A percentile compares a stretch with the other conserved stretches of the same genome.
phyloP scores from a whole-genome alignment of 768 basidiomycete species.

The Macrolepiota albuminosa region DNA sequence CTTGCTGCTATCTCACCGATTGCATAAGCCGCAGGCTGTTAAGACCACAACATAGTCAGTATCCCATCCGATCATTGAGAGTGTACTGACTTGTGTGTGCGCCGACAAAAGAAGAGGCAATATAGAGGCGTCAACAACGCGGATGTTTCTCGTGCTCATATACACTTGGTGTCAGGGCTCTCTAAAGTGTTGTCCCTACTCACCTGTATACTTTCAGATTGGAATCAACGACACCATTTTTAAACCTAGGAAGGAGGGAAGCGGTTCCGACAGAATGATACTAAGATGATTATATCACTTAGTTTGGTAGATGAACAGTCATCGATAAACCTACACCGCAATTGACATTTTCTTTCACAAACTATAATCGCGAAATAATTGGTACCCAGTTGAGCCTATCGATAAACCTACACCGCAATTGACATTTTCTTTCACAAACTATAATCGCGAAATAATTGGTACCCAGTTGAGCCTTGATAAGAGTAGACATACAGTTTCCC shows the following conservation, averaged over 20 bases:
- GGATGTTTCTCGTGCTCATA: constrained; percentile 37
- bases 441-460: background rate
- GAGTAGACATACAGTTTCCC: constrained; percentile 17
- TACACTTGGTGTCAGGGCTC: background rate
- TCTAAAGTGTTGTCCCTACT: background rate
- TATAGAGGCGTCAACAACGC: constrained; percentile 42
- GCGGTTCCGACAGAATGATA: constrained; percentile 33
- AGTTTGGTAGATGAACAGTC: background rate
- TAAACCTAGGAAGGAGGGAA: constrained; percentile 32
- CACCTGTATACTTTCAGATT: constrained; percentile 22
- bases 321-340: constrained; percentile 17
- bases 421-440: constrained; percentile 21
- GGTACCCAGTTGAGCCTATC: too few relatives aligned
- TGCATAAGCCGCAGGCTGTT: background rate
- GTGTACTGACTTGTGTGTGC: constrained; percentile 25
- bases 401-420: constrained; percentile 20
- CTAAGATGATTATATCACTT: constrained; percentile 4
- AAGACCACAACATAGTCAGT: background rate
- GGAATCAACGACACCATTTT: constrained; percentile 20
- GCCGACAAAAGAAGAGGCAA: constrained; percentile 35
- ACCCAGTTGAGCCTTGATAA: background rate
- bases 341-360: constrained; percentile 19
- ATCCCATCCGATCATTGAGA: background rate
- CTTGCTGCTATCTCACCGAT: constrained; percentile 1
- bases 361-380: constrained; percentile 9